Evolutionary conservation across 1,284 basidiomycete genomes (phyloP), one percentile per base, ranked within the genome.

Genomic region (Ceraceosorus guamensis): DNA sequence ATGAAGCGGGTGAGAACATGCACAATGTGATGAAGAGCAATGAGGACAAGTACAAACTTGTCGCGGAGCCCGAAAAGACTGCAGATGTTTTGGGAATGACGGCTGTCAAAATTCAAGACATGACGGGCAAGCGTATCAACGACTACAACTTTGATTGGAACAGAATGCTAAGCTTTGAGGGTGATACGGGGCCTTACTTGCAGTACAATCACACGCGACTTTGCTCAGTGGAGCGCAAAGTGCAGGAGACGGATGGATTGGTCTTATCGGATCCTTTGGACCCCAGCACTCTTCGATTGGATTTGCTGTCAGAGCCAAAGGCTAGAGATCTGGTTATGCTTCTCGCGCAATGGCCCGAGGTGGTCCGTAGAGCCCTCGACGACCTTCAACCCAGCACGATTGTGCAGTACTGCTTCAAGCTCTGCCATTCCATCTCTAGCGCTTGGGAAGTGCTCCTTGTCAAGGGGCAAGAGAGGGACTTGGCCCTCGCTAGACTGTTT

Each of bases 31-130:
- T 99, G 95, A 82, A 81, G 77, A 87, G 86, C 78, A 97, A 97
- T 76, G 87, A 90, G 78, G 89, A 85, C 57, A 98, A 98, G 79
- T 96, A 95, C 72, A 84, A 81, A 2, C 85, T 86, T 47, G 83
- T 98, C 55, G 89, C 91, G 73, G 85, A 98, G 78, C 92, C 92
- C 0, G 87, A 90, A 75, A 79, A 78, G 47, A 88, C 87, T 46
- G 85, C 85, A 60, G 83, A 83, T 67, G 88, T 96, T 76, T 85
- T 97, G 56, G 95, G 93, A 33, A 89, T 95, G 73, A 89, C 91
- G 0, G 92, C 91, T 6, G 87, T 99, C 74, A 98, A 98, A 81
- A 92, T 99, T 67, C 95, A 98, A 78, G 93, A 98, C 77, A 91
- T 97, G 91, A 82, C 86, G 45, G 90, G 88, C 31, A 96, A 92